Conservation (phyloP, 179 eudicot species). For the Drosera spatulata region DNA sequence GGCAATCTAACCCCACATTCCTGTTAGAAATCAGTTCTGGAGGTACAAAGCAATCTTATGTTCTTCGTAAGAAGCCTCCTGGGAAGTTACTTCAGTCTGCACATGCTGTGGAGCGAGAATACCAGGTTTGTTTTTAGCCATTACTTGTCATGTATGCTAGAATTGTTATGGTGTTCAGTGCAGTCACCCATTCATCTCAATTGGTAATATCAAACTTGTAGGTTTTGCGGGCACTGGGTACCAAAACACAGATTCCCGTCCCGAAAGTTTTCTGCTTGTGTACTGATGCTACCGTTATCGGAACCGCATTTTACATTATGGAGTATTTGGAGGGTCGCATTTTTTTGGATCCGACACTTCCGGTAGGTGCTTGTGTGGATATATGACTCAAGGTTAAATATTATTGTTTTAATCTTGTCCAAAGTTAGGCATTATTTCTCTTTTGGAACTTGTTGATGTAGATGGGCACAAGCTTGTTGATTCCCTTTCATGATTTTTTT, state of each 20-base stretch:
- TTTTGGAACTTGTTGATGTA: neutral
- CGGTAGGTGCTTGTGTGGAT: conserved; percentile 23
- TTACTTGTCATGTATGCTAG: too few species aligned
- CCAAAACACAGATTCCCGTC: conserved; percentile 70
- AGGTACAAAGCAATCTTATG: conserved; percentile 42
- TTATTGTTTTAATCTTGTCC: neutral
- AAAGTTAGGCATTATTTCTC: neutral
- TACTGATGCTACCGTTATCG: conserved; percentile 74
- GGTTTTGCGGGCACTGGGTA: conserved; percentile 80
- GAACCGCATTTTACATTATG: conserved; percentile 95
- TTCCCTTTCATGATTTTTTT: conserved; percentile 1
- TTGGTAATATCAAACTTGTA: conserved; percentile 9
- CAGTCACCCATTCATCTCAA: too few species aligned
- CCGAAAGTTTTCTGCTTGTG: conserved; percentile 90
- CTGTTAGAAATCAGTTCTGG: conserved; percentile 52
- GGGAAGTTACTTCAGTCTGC: conserved; percentile 87
- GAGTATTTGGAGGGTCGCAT: conserved; percentile 92
- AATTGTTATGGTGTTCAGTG: too few species aligned
- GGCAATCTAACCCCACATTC: conserved; percentile 93
- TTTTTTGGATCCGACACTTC: conserved; percentile 63
- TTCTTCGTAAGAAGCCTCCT: conserved; percentile 83
- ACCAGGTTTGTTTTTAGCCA: conserved; percentile 35
- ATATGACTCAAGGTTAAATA: neutral
- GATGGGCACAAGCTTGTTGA: neutral
- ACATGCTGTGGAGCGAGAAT: conserved; percentile 98